Conservation (phyloP, 2,329 filamentous ascomycete species). For the Orbilia ellipsospora region DNA sequence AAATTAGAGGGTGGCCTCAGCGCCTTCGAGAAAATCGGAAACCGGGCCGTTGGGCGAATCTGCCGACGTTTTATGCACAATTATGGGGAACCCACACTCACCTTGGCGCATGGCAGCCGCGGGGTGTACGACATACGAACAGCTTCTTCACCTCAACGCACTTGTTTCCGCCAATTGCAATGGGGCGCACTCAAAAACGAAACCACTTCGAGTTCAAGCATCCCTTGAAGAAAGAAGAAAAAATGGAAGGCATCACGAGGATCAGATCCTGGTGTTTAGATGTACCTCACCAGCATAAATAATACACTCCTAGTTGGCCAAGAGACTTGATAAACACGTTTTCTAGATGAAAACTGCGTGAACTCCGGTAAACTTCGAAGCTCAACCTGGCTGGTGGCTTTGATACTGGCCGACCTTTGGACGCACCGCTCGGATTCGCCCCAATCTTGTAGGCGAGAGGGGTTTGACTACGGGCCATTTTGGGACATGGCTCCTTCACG, state of each 20-base stretch:
- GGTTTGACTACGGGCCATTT: neutral
- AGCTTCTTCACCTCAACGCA: slow-evolving; percentile 32
- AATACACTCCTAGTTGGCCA: slow-evolving; percentile 16
- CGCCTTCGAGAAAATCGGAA: slow-evolving; percentile 31
- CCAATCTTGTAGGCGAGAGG: no score
- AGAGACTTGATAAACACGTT: slow-evolving; percentile 41
- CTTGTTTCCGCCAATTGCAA: slow-evolving; percentile 5
- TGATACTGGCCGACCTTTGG: no score
- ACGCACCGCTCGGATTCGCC: no score
- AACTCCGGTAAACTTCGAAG: slow-evolving; percentile 16
- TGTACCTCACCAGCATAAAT: slow-evolving; percentile 16
- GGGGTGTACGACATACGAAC: slow-evolving; percentile 19
- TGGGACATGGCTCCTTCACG: slow-evolving; percentile 8
- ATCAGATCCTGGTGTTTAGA: slow-evolving; percentile 2
- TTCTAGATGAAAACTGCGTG: slow-evolving; percentile 48
- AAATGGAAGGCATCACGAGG: slow-evolving; percentile 45
- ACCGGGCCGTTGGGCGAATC: slow-evolving; percentile 48
- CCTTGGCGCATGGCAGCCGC: slow-evolving; percentile 31
- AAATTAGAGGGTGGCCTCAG: slow-evolving; percentile 38
- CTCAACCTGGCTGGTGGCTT: slow-evolving; percentile 28
- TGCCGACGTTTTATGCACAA: slow-evolving; percentile 30
- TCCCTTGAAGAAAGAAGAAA: no score
- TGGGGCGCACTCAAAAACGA: neutral
- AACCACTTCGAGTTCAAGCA: no score
- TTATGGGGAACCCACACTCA: slow-evolving; percentile 36